Percentiles rank a stretch among this genome's conserved stretches.
Evolutionary conservation across 768 basidiomycete genomes (phyloP).

Genomic region (Pleurotus djamor): DNA sequence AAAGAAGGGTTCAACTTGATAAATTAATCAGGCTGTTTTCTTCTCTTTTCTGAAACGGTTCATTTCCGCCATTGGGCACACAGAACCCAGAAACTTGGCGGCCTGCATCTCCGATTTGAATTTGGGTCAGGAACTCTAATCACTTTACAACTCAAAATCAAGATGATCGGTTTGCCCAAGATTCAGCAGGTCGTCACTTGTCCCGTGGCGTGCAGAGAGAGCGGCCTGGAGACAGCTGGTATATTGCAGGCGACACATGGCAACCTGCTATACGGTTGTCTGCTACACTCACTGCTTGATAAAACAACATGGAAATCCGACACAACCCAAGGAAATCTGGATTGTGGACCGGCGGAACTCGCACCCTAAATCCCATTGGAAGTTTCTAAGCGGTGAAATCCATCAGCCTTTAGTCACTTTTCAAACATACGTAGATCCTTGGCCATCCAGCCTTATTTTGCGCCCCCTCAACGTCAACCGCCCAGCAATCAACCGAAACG

Average conservation of each 20-base stretch:
- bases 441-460: not conserved
- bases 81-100: conserved; percentile 10
- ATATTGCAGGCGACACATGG: too few species aligned
- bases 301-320: not conserved
- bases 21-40: conserved; percentile 18
- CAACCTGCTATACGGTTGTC: too few species aligned
- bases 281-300: too few species aligned
- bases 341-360: conserved; percentile 15
- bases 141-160: conserved; percentile 49
- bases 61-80: conserved; percentile 9
- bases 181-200: not conserved
- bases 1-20: conserved; percentile 4
- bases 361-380: conserved; percentile 1
- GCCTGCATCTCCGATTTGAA: conserved; percentile 30
- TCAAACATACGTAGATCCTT: conserved; percentile 1
- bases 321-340: too few species aligned
- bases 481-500: too few species aligned
- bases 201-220: too few species aligned
- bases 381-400: conserved; percentile 5
- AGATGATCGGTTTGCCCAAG: conserved; percentile 12
- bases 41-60: conserved; percentile 12
- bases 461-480: too few species aligned
- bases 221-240: too few species aligned
- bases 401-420: conserved; percentile 12
- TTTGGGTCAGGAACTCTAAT: conserved; percentile 43